These are phyloP conservation scores for Melampsora larici-populina DNA, from an alignment of 1,284 basidiomycete species.

Conservation along the genomic window DNA sequence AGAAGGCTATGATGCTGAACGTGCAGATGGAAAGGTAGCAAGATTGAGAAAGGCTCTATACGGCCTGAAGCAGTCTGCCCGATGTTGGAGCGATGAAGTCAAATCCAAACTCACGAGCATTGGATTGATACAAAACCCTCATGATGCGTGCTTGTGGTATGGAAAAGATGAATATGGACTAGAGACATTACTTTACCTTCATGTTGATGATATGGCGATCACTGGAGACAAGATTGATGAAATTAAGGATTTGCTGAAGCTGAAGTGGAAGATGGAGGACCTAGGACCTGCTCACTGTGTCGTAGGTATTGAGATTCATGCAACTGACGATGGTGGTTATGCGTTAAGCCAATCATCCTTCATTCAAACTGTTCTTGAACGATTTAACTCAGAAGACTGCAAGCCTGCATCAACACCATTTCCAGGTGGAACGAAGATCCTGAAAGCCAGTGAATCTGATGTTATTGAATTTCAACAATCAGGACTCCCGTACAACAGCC, in stretches of 20 bases:
- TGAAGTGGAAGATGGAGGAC: conserved; percentile 4
- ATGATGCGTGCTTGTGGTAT: not conserved
- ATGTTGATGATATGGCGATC: too few relatives aligned
- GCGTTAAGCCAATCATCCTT: not conserved
- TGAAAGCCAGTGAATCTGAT: not conserved
- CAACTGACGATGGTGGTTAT: not conserved
- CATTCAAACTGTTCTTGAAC: not conserved
- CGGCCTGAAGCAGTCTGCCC: not conserved
- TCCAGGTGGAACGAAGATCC: not conserved
- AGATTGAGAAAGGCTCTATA: conserved; percentile 12
- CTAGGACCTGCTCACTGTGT: not conserved
- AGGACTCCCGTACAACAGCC: not conserved
- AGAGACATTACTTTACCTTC: not conserved
- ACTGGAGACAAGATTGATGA: not conserved
- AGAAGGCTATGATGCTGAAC: not conserved
- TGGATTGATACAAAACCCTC: not conserved
- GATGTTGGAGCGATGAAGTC: not conserved
- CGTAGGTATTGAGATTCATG: not conserved
- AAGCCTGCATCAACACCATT: conserved; percentile 1
- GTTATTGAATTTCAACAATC: not conserved
- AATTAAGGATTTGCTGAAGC: not conserved
- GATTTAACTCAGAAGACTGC: not conserved
- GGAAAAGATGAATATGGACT: not conserved
- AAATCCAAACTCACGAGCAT: not conserved
- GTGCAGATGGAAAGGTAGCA: not conserved